A percentile compares a stretch with the other conserved stretches of the same genome.
Evolutionary conservation across 306 rosid genomes (phyloP).

Genomic region (Cyclanthera cordifolia): DNA sequence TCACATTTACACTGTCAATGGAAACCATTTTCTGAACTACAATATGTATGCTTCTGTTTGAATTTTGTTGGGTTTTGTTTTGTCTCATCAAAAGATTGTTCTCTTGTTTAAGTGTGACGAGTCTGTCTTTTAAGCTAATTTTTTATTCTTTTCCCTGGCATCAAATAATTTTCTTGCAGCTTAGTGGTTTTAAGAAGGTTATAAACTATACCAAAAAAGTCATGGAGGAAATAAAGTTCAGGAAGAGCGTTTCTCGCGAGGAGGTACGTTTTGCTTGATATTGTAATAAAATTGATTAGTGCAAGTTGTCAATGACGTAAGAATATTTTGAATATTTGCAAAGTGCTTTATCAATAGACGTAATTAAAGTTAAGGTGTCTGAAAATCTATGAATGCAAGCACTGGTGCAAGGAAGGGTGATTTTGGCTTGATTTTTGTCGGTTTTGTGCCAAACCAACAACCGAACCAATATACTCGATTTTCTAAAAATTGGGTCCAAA

Average conservation of each 20-base stretch:
- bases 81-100: neutral
- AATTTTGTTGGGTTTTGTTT: slow-evolving; percentile 16
- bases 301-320: neutral
- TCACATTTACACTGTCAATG: slow-evolving; percentile 98
- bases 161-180: slow-evolving; percentile 45
- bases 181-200: slow-evolving; percentile 95
- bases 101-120: neutral
- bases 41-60: slow-evolving; percentile 45
- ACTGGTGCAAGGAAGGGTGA: neutral
- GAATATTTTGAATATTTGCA: neutral
- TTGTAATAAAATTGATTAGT: neutral
- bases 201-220: slow-evolving; percentile 83
- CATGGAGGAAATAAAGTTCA: slow-evolving; percentile 65
- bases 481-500: too few species aligned
- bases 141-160: slow-evolving; percentile 13
- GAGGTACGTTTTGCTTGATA: slow-evolving; percentile 48
- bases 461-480: too few species aligned
- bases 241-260: slow-evolving; percentile 73
- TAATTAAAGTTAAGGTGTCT: neutral
- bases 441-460: too few species aligned
- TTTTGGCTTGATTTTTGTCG: too few species aligned
- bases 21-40: slow-evolving; percentile 90
- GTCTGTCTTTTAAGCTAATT: slow-evolving; percentile 9
- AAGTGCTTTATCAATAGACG: neutral
- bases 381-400: neutral